phyloP scores from a whole-genome alignment of 768 basidiomycete species.

The Hericium alpestre region DNA sequence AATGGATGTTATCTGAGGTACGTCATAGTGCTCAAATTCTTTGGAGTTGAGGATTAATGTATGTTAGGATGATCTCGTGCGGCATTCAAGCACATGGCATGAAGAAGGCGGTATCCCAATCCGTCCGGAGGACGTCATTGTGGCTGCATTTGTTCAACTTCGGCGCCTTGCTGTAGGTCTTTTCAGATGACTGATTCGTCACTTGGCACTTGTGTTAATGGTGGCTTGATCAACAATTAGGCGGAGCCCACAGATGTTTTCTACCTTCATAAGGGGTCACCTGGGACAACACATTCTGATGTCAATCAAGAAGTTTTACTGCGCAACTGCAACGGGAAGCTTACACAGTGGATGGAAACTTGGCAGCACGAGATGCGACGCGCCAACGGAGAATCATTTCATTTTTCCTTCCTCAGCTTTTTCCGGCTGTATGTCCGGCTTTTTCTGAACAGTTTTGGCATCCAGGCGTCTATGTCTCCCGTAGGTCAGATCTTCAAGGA shows the following conservation, averaged over 20 bases:
- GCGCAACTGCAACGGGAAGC: constrained; percentile 58
- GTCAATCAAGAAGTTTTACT: constrained; percentile 67
- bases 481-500: constrained; percentile 25
- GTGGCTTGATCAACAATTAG: constrained; percentile 22
- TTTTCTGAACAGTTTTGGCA: constrained; percentile 78
- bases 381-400: constrained; percentile 67
- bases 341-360: constrained; percentile 59
- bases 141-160: constrained; percentile 66
- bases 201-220: not conserved
- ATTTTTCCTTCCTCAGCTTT: constrained; percentile 61
- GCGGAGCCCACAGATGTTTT: constrained; percentile 75
- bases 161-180: constrained; percentile 66
- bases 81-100: constrained; percentile 64
- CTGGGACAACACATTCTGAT: constrained; percentile 40
- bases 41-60: constrained; percentile 1
- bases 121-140: constrained; percentile 74
- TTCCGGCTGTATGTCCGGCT: constrained; percentile 72
- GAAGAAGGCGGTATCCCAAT: constrained; percentile 37
- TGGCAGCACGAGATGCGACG: constrained; percentile 70
- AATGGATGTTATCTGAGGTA: constrained; percentile 81
- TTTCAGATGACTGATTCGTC: not conserved
- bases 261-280: constrained; percentile 38
- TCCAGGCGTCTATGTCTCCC: constrained; percentile 50
- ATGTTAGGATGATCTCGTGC: constrained; percentile 56
- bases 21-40: not conserved